Evolutionary conservation across 176 grass and related monocot species (phyloP), one percentile per base, ranked within the genome.

Genomic region (Eragrostis nindensis): DNA sequence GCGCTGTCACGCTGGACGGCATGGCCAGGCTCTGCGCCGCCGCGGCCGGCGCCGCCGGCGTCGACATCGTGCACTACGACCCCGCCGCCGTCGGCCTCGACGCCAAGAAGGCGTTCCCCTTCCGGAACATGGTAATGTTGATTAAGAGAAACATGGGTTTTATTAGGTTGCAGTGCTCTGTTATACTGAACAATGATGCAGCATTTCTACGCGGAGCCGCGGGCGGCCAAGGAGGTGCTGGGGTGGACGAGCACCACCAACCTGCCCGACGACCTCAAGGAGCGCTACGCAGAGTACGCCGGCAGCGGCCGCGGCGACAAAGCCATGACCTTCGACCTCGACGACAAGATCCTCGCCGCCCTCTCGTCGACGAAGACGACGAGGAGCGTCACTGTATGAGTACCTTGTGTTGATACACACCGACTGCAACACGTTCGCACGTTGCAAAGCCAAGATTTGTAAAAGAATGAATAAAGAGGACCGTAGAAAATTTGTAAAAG

Each of bases 151-250:
- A 7, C 19, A 32, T 1, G 2, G 57, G 21, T 60, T 6, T 21
- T 2, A 9, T 8, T 18, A 11, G 9, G 9, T 46, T 11, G 12
- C 45, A 11, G 9, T 46, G 45, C 12, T 46, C 45, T 46, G 45
- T 8, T 46, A 1, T 46, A 8, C 9, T 9, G 10, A 18, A 8
- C 27, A 2, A 10, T 39, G 11, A 0, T 71, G 76, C 59, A 98
- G 90, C 92, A 98, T 56, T 98, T 98, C 71, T 98, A 98, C 50
- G 68, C 92, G 40, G 92, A 98, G 78, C 95, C 92, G n/a, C 75
- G 92, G 84, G 92, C 90, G n/a, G 92, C 90, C n/a, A 98, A 95
- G 83, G 81, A 91, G 85, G 66, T 56, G 71, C 78, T 98, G 45
- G 90, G 95, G 62, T 98, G 95, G 95, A 87, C 22, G 46, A 89